Percentiles rank a stretch among this genome's conserved stretches.
phyloP scores from a whole-genome alignment of 2,329 filamentous ascomycete genomes.

The Fusarium sp. region DNA sequence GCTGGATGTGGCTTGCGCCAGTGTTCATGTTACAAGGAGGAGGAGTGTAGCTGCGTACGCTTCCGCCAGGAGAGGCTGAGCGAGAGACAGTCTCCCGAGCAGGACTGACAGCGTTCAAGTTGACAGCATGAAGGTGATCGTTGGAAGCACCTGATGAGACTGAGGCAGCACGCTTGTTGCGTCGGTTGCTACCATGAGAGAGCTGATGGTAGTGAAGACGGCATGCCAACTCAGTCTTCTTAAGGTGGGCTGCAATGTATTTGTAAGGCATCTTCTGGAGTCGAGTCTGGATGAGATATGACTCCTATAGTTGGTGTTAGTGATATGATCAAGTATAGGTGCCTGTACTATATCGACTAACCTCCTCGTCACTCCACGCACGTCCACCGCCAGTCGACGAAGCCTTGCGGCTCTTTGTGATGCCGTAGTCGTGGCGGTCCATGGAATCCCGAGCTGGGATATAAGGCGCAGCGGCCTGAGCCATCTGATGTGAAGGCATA shows the following conservation, averaged over 20 bases:
- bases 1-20: slow-evolving; percentile 62
- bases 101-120: slow-evolving; percentile 64
- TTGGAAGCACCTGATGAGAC: slow-evolving; percentile 73
- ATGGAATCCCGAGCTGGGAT: slow-evolving; percentile 68
- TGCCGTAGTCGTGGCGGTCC: slow-evolving; percentile 71
- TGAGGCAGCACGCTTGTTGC: slow-evolving; percentile 83
- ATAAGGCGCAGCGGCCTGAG: slow-evolving; percentile 62
- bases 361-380: slow-evolving; percentile 90
- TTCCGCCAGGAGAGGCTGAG: slow-evolving; percentile 65
- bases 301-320: slow-evolving; percentile 70
- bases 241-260: slow-evolving; percentile 86
- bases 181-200: slow-evolving; percentile 84
- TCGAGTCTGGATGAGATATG: slow-evolving; percentile 86
- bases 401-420: slow-evolving; percentile 76
- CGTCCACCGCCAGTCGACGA: slow-evolving; percentile 81
- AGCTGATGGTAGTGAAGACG: slow-evolving; percentile 90
- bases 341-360: slow-evolving; percentile 55
- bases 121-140: slow-evolving; percentile 66
- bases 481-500: slow-evolving; percentile 68
- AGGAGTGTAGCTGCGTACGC: slow-evolving; percentile 61
- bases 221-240: slow-evolving; percentile 90
- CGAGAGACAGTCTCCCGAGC: slow-evolving; percentile 64
- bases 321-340: slow-evolving; percentile 1
- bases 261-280: slow-evolving; percentile 93
- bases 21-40: slow-evolving; percentile 57